These are phyloP conservation scores for Hypocreales sp. DNA, from an alignment of 2,329 filamentous ascomycete species.

Conservation along the genomic window DNA sequence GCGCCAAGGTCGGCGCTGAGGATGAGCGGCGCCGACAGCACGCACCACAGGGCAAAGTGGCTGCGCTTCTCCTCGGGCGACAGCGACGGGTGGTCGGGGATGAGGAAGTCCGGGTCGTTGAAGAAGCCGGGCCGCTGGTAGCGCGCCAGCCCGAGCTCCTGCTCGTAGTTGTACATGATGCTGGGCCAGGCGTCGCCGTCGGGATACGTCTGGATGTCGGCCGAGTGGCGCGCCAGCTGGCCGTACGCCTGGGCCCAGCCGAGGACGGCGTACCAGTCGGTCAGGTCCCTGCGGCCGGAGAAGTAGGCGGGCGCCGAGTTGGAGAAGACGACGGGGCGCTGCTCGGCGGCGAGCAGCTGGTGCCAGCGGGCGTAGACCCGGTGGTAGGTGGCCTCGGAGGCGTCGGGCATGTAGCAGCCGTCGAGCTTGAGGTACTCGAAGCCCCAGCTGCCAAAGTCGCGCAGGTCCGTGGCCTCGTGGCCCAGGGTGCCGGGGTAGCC, in stretches of 20 bases:
- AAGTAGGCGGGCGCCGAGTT: conserved; percentile 31
- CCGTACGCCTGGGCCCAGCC: conserved; percentile 23
- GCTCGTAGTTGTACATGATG: conserved; percentile 30
- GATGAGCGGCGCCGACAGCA: conserved; percentile 19
- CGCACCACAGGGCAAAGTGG: conserved; percentile 20
- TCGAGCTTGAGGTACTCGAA: conserved; percentile 24
- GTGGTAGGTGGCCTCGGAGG: conserved; percentile 7
- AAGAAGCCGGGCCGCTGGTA: conserved; percentile 20
- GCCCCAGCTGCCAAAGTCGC: conserved; percentile 21
- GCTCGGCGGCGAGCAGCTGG: conserved; percentile 17
- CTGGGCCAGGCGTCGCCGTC: conserved; percentile 27
- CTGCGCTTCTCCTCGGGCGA: conserved; percentile 17
- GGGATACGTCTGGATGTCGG: conserved; percentile 24
- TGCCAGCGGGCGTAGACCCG: conserved; percentile 26
- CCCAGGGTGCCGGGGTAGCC: conserved; percentile 24
- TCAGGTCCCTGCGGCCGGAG: conserved; percentile 16
- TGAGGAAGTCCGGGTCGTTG: conserved; percentile 23
- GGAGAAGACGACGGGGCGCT: conserved; percentile 24
- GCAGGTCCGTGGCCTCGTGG: conserved; percentile 24
- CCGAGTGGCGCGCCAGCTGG: conserved; percentile 27
- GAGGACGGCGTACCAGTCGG: conserved; percentile 29
- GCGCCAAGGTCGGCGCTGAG: conserved; percentile 22
- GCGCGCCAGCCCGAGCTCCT: conserved; percentile 23
- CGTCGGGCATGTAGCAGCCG: conserved; percentile 20
- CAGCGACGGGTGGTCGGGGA: conserved; percentile 17